Conservation (phyloP, 768 basidiomycete species). For the Mycena rebaudengoi region DNA sequence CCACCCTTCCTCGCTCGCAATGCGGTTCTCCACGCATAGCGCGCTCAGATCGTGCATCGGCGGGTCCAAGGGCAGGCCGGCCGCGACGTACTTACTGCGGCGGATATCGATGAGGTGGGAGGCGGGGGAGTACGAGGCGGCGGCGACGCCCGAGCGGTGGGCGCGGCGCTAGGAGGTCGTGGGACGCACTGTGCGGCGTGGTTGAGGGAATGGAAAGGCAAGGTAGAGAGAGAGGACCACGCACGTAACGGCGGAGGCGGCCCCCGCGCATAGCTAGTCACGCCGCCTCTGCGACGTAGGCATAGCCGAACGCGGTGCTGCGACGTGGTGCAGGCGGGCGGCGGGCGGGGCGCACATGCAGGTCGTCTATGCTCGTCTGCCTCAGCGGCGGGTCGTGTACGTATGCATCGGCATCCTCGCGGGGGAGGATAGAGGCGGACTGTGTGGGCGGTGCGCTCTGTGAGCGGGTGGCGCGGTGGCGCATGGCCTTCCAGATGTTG, state of each 20-base stretch:
- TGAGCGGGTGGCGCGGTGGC: slow-evolving; percentile 55
- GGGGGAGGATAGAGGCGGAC: slow-evolving; percentile 11
- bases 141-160: slow-evolving; percentile 75
- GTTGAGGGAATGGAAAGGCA: too few species aligned
- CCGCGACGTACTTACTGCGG: slow-evolving; percentile 81
- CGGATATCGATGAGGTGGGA: too few species aligned
- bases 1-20: too few species aligned
- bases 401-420: not conserved
- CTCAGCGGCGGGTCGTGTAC: not conserved
- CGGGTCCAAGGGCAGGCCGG: slow-evolving; percentile 72
- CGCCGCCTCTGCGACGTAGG: slow-evolving; percentile 20
- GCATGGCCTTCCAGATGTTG: slow-evolving; percentile 54
- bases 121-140: slow-evolving; percentile 77
- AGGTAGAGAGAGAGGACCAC: too few species aligned
- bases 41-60: slow-evolving; percentile 70
- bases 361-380: slow-evolving; percentile 38
- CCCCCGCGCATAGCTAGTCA: slow-evolving; percentile 45
- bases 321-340: slow-evolving; percentile 35
- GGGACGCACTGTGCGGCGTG: slow-evolving; percentile 67
- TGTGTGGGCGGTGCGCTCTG: slow-evolving; percentile 51
- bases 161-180: slow-evolving; percentile 85
- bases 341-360: slow-evolving; percentile 7
- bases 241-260: slow-evolving; percentile 74
- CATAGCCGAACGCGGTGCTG: slow-evolving; percentile 38
- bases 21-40: slow-evolving; percentile 64